Percentiles rank a stretch among this genome's conserved stretches.
phyloP scores from a whole-genome alignment of 176 grass and related monocot genomes.

The Aechmea fasciata region DNA sequence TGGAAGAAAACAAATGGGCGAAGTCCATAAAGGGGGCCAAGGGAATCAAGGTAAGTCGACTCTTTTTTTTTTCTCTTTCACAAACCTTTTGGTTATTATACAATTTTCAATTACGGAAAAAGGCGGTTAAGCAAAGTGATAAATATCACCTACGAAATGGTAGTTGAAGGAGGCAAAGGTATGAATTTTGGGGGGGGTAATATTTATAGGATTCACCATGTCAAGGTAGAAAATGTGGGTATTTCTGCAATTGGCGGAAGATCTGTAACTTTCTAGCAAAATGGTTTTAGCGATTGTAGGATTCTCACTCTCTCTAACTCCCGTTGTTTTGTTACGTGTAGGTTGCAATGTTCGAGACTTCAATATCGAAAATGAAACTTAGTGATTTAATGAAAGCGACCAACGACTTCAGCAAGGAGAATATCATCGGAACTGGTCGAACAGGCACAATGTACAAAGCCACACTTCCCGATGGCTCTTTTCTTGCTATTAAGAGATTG shows the following conservation, averaged over 20 bases:
- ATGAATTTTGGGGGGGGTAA: too few relatives aligned
- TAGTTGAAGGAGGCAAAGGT: too few relatives aligned
- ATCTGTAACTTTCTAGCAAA: too few relatives aligned
- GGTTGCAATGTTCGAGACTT: constrained; percentile 93
- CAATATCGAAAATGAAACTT: constrained; percentile 86
- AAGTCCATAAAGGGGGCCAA: constrained; percentile 81
- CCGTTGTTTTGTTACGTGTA: constrained; percentile 16
- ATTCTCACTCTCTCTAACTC: constrained; percentile 2
- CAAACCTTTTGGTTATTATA: neutral
- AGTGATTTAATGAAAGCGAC: constrained; percentile 83
- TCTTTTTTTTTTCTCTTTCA: neutral
- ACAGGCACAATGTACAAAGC: constrained; percentile 80
- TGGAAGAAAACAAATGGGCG: constrained; percentile 96
- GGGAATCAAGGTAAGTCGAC: constrained; percentile 60
- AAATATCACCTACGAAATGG: too few relatives aligned
- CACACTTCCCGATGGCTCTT: constrained; percentile 70
- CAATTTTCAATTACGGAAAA: neutral
- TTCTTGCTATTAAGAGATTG: constrained; percentile 84
- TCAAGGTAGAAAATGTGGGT: too few relatives aligned
- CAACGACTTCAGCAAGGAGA: constrained; percentile 76
- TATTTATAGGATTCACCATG: too few relatives aligned
- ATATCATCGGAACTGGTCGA: constrained; percentile 62
- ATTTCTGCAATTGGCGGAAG: too few relatives aligned
- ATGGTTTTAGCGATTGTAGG: too few relatives aligned
- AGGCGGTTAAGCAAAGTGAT: too few relatives aligned